Conservation (phyloP, 345 rosid species). For the Leavenworthia alabamica region DNA sequence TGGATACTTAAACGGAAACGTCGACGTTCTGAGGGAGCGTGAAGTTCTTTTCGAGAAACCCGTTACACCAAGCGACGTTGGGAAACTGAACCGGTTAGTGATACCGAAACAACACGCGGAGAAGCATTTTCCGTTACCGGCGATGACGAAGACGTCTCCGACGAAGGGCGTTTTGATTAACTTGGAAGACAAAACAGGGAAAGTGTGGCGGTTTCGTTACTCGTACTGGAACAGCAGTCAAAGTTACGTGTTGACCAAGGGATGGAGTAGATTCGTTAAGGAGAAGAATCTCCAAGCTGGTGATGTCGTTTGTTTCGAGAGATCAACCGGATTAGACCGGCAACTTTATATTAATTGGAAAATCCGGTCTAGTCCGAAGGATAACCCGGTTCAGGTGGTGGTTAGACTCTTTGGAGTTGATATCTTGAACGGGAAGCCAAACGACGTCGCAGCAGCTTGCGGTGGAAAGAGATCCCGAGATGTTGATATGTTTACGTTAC, state of each 20-base stretch:
- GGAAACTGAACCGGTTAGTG: conserved; percentile 85
- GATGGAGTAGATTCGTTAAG: conserved; percentile 92
- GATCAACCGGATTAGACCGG: conserved; percentile 66
- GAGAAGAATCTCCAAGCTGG: conserved; percentile 82
- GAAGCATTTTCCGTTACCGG: conserved; percentile 58
- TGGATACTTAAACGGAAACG: neutral
- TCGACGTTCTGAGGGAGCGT: conserved; percentile 36
- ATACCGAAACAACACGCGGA: conserved; percentile 96
- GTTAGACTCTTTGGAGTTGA: conserved; percentile 47
- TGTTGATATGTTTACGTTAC: conserved; percentile 42
- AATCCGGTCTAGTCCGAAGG: conserved; percentile 24
- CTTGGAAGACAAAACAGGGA: conserved; percentile 64
- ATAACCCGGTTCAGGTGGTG: conserved; percentile 25
- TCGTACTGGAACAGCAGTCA: conserved; percentile 98
- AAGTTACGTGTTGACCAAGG: conserved; percentile 87
- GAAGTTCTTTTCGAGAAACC: conserved; percentile 79
- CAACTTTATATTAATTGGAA: conserved; percentile 63
- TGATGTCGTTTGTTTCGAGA: conserved; percentile 70
- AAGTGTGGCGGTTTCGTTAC: conserved; percentile 93
- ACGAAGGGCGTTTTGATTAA: conserved; percentile 64
- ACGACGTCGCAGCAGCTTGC: conserved; percentile 34
- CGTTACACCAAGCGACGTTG: conserved; percentile 96
- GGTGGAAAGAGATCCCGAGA: conserved; percentile 58
- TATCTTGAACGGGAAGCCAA: conserved; percentile 53
- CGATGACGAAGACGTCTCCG: conserved; percentile 11